These are phyloP conservation scores for Corchorus olitorius DNA, from an alignment of 345 rosid genomes.

Conservation along the genomic window DNA sequence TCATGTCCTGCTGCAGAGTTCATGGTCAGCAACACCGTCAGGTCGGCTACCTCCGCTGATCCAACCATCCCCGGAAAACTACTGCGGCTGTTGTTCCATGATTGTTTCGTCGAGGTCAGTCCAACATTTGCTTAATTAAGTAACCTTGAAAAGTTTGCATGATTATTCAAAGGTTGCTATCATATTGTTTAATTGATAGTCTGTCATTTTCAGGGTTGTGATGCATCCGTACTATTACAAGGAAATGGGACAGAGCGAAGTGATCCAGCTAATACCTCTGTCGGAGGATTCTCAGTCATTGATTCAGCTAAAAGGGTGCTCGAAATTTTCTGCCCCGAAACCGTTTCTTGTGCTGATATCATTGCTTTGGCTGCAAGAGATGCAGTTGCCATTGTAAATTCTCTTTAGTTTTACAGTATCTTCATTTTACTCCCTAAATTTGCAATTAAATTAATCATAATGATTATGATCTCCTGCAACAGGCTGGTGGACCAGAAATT, in stretches of 20 bases:
- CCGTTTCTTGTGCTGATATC: slow-evolving; percentile 74
- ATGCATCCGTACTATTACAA: slow-evolving; percentile 79
- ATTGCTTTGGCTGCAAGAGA: slow-evolving; percentile 80
- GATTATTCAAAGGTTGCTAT: neutral
- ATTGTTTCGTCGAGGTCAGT: slow-evolving; percentile 86
- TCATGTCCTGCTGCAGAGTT: slow-evolving; percentile 79
- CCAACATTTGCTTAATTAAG: neutral
- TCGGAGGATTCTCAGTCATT: slow-evolving; percentile 64
- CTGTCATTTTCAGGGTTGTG: slow-evolving; percentile 63
- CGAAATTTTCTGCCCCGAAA: slow-evolving; percentile 66
- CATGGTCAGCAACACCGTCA: slow-evolving; percentile 61
- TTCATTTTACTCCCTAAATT: neutral
- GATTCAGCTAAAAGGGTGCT: slow-evolving; percentile 66
- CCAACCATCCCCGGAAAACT: slow-evolving; percentile 86
- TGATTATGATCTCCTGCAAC: slow-evolving; percentile 21
- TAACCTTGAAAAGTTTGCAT: neutral
- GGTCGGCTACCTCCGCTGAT: slow-evolving; percentile 66
- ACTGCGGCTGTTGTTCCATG: slow-evolving; percentile 84
- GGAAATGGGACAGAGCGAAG: slow-evolving; percentile 80
- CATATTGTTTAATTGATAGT: neutral
- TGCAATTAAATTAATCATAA: too few species aligned
- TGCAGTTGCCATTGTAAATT: slow-evolving; percentile 65
- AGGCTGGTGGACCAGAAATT: slow-evolving; percentile 71
- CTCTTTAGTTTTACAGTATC: neutral
- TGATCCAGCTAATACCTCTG: slow-evolving; percentile 77